phyloP scores from a whole-genome alignment of 495 filamentous ascomycete genomes.

The Podospora bellae-mahoneyi region DNA sequence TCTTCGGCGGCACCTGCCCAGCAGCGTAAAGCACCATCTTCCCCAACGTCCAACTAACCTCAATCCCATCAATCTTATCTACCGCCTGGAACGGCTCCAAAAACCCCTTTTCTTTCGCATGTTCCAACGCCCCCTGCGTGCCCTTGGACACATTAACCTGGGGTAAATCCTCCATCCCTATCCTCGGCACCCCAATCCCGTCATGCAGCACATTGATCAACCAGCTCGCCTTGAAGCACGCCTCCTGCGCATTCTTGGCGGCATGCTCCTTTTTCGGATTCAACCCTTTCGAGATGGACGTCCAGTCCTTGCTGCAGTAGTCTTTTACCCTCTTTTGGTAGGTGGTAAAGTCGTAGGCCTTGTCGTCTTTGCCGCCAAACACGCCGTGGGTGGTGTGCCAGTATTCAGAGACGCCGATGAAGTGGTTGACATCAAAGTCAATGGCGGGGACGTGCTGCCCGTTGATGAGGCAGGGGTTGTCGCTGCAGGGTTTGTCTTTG shows the following conservation, averaged over 20 bases:
- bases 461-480: constrained; percentile 82
- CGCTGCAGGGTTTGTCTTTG: constrained; percentile 79
- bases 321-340: constrained; percentile 82
- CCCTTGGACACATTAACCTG: constrained; percentile 69
- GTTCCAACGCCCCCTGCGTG: constrained; percentile 61
- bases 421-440: constrained; percentile 97
- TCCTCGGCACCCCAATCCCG: constrained; percentile 90
- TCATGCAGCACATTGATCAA: constrained; percentile 93
- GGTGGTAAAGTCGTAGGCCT: constrained; percentile 84
- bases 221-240: constrained; percentile 98
- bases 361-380: constrained; percentile 78
- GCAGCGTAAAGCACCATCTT: constrained; percentile 98
- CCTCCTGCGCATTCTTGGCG: constrained; percentile 67
- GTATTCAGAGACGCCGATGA: constrained; percentile 96
- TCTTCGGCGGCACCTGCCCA: constrained; percentile 70
- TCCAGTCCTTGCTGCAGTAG: constrained; percentile 85
- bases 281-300: constrained; percentile 62
- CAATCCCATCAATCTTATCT: constrained; percentile 84
- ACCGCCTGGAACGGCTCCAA: constrained; percentile 88
- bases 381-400: constrained; percentile 98
- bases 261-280: constrained; percentile 55
- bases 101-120: constrained; percentile 74
- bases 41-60: constrained; percentile 97
- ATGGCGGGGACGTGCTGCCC: constrained; percentile 91
- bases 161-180: constrained; percentile 64